phyloP scores from a whole-genome alignment of 106 monocot species.

The Dioscorea dumetorum region DNA sequence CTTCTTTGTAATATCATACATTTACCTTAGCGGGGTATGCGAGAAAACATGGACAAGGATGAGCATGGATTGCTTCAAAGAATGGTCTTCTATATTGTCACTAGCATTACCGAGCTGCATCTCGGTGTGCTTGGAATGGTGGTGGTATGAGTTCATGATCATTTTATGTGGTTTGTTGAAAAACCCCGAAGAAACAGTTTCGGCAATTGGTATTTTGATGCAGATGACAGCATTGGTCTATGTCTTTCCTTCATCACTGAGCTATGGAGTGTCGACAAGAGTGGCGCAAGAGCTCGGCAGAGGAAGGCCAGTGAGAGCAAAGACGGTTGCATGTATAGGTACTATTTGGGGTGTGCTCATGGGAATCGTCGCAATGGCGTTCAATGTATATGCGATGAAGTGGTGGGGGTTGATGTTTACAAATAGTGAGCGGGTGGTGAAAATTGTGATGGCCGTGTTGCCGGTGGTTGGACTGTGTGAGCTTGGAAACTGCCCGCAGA shows the following conservation, averaged over 20 bases:
- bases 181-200: slow-evolving; percentile 4
- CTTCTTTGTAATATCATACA: background rate
- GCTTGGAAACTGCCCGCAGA: slow-evolving; percentile 22
- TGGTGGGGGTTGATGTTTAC: slow-evolving; percentile 25
- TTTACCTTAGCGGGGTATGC: slow-evolving; percentile 1
- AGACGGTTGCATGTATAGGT: background rate
- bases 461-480: slow-evolving; percentile 5
- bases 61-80: slow-evolving; percentile 18
- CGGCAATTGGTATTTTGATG: slow-evolving; percentile 21
- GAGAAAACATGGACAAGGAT: background rate
- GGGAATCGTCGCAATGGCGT: slow-evolving; percentile 2
- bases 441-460: slow-evolving; percentile 3
- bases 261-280: slow-evolving; percentile 18
- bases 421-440: background rate
- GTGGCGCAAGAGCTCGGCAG: slow-evolving; percentile 16
- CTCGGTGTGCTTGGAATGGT: slow-evolving; percentile 30
- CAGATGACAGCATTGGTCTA: slow-evolving; percentile 20
- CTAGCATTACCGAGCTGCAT: slow-evolving; percentile 24
- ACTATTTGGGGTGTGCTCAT: background rate
- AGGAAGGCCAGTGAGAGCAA: slow-evolving; percentile 4
- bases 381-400: slow-evolving; percentile 6
- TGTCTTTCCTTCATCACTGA: slow-evolving; percentile 12
- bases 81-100: slow-evolving; percentile 10
- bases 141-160: slow-evolving; percentile 38
- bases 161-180: slow-evolving; percentile 16